These are phyloP conservation scores for Claviceps purpurea DNA, from an alignment of 2,329 filamentous ascomycete genomes.

Conservation along the genomic window DNA sequence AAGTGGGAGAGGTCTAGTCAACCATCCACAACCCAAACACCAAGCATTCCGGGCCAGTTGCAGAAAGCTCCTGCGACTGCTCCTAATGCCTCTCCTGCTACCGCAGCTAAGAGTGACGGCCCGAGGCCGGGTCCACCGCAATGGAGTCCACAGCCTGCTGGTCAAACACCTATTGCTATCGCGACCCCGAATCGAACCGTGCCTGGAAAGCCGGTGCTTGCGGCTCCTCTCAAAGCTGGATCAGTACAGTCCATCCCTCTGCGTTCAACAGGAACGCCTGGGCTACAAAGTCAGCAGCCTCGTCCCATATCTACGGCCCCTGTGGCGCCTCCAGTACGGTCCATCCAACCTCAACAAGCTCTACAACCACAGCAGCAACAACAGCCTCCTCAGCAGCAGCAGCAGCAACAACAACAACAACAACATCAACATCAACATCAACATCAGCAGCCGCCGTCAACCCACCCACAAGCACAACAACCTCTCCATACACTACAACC, in stretches of 20 bases:
- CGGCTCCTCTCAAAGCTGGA: constrained; percentile 21
- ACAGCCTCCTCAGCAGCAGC: no score
- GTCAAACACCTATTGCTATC: background rate
- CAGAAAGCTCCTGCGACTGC: constrained; percentile 4
- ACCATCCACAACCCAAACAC: constrained; percentile 14
- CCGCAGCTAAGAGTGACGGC: background rate
- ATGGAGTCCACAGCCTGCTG: constrained; percentile 1
- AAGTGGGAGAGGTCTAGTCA: constrained; percentile 31
- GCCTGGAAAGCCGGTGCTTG: constrained; percentile 17
- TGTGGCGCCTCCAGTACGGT: constrained; percentile 20
- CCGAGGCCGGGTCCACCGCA: constrained; percentile 5
- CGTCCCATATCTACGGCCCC: constrained; percentile 20
- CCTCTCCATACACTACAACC: constrained; percentile 5
- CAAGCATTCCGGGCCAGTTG: constrained; percentile 7
- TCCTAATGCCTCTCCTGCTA: background rate
- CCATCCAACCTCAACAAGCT: constrained; percentile 18
- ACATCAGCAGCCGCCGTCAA: constrained; percentile 10
- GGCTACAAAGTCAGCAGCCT: constrained; percentile 16
- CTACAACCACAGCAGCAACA: constrained; percentile 12
- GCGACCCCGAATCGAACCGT: constrained; percentile 10
- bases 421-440: constrained; percentile 9
- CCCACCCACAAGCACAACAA: constrained; percentile 7
- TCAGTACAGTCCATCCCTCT: constrained; percentile 22
- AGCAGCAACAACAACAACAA: no score
- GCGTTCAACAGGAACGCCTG: constrained; percentile 14